phyloP scores from a whole-genome alignment of 2,329 filamentous ascomycete genomes.

The Epichloe aotearoae region DNA sequence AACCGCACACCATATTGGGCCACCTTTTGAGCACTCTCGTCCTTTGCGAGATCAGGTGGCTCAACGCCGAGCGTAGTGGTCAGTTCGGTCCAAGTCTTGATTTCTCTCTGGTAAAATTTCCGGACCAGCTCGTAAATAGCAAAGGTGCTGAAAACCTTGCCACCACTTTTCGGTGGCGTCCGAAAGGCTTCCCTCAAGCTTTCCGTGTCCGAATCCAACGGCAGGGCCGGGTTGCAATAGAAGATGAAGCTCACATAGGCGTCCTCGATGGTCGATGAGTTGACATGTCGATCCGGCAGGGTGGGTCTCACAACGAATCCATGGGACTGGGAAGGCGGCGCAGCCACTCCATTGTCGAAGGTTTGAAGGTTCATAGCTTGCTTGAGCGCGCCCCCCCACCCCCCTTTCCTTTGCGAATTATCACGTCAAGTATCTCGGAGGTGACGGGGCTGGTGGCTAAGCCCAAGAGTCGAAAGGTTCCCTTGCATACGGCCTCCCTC shows the following conservation, averaged over 20 bases:
- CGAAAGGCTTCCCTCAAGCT: slow-evolving; percentile 65
- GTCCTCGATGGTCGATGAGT: slow-evolving; percentile 60
- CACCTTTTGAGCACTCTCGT: slow-evolving; percentile 83
- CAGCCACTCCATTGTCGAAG: background rate
- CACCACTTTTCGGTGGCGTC: slow-evolving; percentile 71
- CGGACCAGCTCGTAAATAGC: slow-evolving; percentile 65
- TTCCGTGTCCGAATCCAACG: slow-evolving; percentile 50
- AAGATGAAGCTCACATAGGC: slow-evolving; percentile 77
- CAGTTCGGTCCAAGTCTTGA: slow-evolving; percentile 87
- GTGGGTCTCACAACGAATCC: slow-evolving; percentile 12
- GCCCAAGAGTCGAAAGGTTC: background rate
- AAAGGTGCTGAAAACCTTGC: slow-evolving; percentile 72
- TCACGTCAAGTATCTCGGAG: background rate
- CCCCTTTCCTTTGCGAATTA: background rate
- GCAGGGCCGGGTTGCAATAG: slow-evolving; percentile 76
- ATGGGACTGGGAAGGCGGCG: background rate
- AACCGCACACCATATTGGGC: slow-evolving; percentile 88
- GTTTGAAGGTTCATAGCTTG: background rate
- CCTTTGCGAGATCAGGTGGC: slow-evolving; percentile 66
- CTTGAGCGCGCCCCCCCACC: background rate
- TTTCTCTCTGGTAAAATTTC: slow-evolving; percentile 65
- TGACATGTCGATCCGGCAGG: slow-evolving; percentile 56
- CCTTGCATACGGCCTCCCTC: background rate
- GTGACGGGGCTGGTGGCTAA: background rate
- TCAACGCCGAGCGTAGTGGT: slow-evolving; percentile 82